Evolutionary conservation across 805 yeast species (phyloP).

Genomic region (Maudiozyma turicensis): DNA sequence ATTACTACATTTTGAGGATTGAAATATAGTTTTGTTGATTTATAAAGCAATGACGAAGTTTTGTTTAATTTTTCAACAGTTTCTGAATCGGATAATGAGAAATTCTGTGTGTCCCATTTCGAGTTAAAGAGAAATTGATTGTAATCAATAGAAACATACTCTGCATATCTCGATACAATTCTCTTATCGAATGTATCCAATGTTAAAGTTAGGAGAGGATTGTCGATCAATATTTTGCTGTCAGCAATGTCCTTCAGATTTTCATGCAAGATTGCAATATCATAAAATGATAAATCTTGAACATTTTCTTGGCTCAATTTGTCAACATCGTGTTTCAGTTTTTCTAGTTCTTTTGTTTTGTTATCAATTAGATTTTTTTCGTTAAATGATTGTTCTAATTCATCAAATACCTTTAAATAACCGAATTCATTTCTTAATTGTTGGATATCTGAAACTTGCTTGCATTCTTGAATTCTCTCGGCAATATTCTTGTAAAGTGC

Average conservation of each 20-base stretch:
- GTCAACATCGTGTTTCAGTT: slow-evolving; percentile 2
- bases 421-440: slow-evolving; percentile 19
- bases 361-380: slow-evolving; percentile 6
- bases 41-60: slow-evolving; percentile 14
- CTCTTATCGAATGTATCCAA: slow-evolving; percentile 8
- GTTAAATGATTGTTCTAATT: slow-evolving; percentile 7
- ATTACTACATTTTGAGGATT: slow-evolving; percentile 2
- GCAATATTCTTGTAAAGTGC: slow-evolving; percentile 7
- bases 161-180: slow-evolving; percentile 7
- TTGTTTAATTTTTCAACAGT: slow-evolving; percentile 10
- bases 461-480: slow-evolving; percentile 12
- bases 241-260: slow-evolving; percentile 1
- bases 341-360: slow-evolving; percentile 2
- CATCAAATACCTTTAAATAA: slow-evolving; percentile 11
- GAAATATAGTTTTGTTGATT: slow-evolving; percentile 11
- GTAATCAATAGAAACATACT: slow-evolving; percentile 7
- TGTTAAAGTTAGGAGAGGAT: background rate
- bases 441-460: slow-evolving; percentile 8
- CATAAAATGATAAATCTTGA: slow-evolving; percentile 3
- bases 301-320: background rate
- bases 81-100: slow-evolving; percentile 10
- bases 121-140: slow-evolving; percentile 15
- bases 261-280: slow-evolving; percentile 4
- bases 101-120: slow-evolving; percentile 25
- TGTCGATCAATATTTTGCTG: background rate